A percentile compares a stretch with the other conserved stretches of the same genome.
Evolutionary conservation across 371 early-diverging fungal species (phyloP).

Genomic region (Syncephalastrum monosporum): DNA sequence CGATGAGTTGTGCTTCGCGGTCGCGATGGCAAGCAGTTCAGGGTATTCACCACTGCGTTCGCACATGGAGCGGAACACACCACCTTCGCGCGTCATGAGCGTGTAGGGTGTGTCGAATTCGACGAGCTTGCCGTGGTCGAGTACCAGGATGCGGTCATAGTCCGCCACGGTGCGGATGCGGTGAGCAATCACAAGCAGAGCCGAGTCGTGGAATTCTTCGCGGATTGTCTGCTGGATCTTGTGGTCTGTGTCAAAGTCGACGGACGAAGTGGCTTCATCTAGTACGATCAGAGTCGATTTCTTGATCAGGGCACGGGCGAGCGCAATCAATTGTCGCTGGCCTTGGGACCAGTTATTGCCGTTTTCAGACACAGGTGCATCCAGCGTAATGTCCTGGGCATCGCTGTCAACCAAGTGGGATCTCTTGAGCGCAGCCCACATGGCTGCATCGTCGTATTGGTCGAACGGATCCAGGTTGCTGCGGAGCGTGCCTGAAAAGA

Average conservation of each 20-base stretch:
- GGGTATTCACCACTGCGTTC: constrained; percentile 65
- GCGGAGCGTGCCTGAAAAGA: constrained; percentile 78
- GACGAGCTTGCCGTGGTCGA: constrained; percentile 77
- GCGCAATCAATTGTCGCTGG: constrained; percentile 84
- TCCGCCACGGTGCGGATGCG: constrained; percentile 88
- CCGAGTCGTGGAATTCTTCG: constrained; percentile 61
- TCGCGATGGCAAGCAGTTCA: constrained; percentile 41
- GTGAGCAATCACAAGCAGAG: constrained; percentile 78
- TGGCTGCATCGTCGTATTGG: constrained; percentile 62
- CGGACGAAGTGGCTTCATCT: constrained; percentile 85
- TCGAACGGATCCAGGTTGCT: constrained; percentile 78
- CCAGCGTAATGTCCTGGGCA: constrained; percentile 53
- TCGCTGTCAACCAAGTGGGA: constrained; percentile 58
- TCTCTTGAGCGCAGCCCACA: constrained; percentile 75
- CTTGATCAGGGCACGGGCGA: constrained; percentile 83
- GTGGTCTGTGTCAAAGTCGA: constrained; percentile 77
- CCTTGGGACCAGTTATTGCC: constrained; percentile 87
- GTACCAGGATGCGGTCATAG: constrained; percentile 82
- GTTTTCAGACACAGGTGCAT: constrained; percentile 63
- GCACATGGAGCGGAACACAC: constrained; percentile 66
- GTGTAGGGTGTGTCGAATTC: constrained; percentile 72
- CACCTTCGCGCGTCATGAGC: constrained; percentile 53
- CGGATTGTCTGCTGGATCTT: constrained; percentile 82
- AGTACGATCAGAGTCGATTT: constrained; percentile 75
- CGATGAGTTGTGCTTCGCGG: constrained; percentile 18